These are phyloP conservation scores for Neurospora intermedia DNA, from an alignment of 495 filamentous ascomycete genomes.

Conservation along the genomic window DNA sequence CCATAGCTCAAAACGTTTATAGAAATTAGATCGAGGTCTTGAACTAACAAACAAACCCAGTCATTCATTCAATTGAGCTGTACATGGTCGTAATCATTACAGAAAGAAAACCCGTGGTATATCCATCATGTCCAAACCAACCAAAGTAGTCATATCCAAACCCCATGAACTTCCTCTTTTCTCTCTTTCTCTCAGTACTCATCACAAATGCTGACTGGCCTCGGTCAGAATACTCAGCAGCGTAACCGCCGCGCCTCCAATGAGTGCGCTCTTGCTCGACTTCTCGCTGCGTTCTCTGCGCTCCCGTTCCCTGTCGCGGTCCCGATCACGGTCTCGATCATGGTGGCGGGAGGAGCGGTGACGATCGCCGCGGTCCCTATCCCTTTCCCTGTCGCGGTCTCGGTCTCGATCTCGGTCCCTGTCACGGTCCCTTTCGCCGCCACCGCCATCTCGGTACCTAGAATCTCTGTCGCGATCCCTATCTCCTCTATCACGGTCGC, in stretches of 20 bases:
- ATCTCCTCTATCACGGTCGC: slow-evolving; percentile 6
- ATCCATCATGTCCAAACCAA: background rate
- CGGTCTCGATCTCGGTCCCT: slow-evolving; percentile 6
- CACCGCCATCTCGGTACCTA: slow-evolving; percentile 11
- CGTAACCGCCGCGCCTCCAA: slow-evolving; percentile 41
- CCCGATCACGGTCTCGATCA: slow-evolving; percentile 11
- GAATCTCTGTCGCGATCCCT: slow-evolving; percentile 3
- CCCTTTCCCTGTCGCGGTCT: slow-evolving; percentile 2
- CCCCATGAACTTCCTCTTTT: background rate
- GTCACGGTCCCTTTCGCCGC: slow-evolving; percentile 7
- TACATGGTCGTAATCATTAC: background rate
- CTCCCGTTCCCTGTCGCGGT: slow-evolving; percentile 17
- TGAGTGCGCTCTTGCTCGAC: slow-evolving; percentile 23
- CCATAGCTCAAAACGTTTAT: too few relatives aligned
- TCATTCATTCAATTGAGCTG: background rate
- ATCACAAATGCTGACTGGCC: slow-evolving; percentile 28
- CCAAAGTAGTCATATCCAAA: background rate
- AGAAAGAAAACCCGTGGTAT: background rate
- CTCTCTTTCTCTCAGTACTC: background rate
- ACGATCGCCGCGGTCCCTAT: slow-evolving; percentile 1
- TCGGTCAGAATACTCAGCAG: slow-evolving; percentile 41
- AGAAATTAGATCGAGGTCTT: too few relatives aligned
- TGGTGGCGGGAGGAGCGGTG: slow-evolving; percentile 14
- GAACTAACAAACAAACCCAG: too few relatives aligned
- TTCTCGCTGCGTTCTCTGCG: slow-evolving; percentile 17